Base-by-base conservation (phyloP, 805 yeast species). In the Ogataea wickerhamii region DNA sequence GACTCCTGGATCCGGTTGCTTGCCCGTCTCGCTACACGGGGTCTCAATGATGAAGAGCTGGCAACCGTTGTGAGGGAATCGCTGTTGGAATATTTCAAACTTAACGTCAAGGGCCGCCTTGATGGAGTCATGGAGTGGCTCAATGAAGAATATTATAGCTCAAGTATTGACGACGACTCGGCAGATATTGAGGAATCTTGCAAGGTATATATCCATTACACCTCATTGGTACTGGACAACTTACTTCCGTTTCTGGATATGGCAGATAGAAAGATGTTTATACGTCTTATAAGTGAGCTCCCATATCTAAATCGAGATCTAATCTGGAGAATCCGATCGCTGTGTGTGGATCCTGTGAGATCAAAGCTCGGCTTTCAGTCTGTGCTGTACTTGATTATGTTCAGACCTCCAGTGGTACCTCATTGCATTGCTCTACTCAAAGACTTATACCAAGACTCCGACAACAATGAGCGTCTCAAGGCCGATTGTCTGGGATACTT, bases 41-140 rank as follows among this genome's bases (percentile, higher is more conserved):
- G 97, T 0, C 68, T 85, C 47, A 65, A 62, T 44, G 43, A 63
- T 18, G 60, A 61, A 20, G 75, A 67, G 32, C 69, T 76, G 57
- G 69, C 86, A 43, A 74, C 78, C 38, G 56, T 78, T 43, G 75
- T 91, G 10, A 71, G 96, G 49, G 77, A 74, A 17, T 76, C 87
- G 17, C 64, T 93, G 8, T 81, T 82, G 43, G 78, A 80, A 13
- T 85, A 82, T 55, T 80, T 87, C 38, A 68, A 86, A 51, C 80
- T 73, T 8, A 86, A 84, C 53, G 79, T 89, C 50, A 82, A 82
- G 38, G 69, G 67, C 7, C 68, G 91, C 24, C 71, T 89, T 10
- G 94, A 86, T 41, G 63, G 82, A 24, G 79, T 87, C 14, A 78
- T 91, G 26, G 88, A 84, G 45, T 93, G 99, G 99, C 65, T 93